These are phyloP conservation scores for Verticillium isaacii DNA, from an alignment of 2,329 filamentous ascomycete genomes.

Conservation along the genomic window DNA sequence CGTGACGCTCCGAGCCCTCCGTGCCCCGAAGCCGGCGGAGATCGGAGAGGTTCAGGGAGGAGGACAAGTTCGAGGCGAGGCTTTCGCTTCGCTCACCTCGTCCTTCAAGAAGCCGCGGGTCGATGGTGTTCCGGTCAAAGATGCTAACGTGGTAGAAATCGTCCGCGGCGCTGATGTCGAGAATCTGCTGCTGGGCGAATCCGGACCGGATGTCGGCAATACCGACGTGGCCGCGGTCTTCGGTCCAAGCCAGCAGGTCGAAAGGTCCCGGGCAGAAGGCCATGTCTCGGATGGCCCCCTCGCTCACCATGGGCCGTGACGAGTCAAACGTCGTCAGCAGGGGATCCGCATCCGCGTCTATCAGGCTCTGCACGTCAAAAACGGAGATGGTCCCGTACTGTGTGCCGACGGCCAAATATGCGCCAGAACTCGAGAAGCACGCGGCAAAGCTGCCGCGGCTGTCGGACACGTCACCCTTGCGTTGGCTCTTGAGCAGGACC, in stretches of 20 bases:
- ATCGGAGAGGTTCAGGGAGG: constrained; percentile 29
- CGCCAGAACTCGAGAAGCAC: constrained; percentile 69
- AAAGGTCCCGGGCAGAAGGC: constrained; percentile 84
- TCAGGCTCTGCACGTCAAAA: constrained; percentile 54
- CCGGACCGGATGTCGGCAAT: constrained; percentile 68
- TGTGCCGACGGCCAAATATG: constrained; percentile 69
- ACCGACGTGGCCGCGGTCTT: constrained; percentile 74
- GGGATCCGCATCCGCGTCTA: constrained; percentile 44
- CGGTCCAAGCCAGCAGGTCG: constrained; percentile 90
- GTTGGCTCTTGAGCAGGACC: constrained; percentile 55
- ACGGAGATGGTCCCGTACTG: constrained; percentile 77
- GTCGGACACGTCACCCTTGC: constrained; percentile 46
- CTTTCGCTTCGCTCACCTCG: constrained; percentile 38
- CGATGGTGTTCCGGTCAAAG: constrained; percentile 50
- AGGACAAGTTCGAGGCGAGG: constrained; percentile 14
- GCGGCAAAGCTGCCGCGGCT: constrained; percentile 70
- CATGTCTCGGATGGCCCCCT: constrained; percentile 85
- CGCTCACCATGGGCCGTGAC: constrained; percentile 63
- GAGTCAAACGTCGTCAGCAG: constrained; percentile 74
- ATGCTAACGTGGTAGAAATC: constrained; percentile 53
- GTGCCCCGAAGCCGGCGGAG: constrained; percentile 6
- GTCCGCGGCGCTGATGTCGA: constrained; percentile 57
- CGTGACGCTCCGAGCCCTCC: constrained; percentile 15
- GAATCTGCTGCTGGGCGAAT: constrained; percentile 63
- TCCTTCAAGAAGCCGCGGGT: constrained; percentile 45